phyloP scores from a whole-genome alignment of 768 basidiomycete genomes.

The Kwoniella pini region DNA sequence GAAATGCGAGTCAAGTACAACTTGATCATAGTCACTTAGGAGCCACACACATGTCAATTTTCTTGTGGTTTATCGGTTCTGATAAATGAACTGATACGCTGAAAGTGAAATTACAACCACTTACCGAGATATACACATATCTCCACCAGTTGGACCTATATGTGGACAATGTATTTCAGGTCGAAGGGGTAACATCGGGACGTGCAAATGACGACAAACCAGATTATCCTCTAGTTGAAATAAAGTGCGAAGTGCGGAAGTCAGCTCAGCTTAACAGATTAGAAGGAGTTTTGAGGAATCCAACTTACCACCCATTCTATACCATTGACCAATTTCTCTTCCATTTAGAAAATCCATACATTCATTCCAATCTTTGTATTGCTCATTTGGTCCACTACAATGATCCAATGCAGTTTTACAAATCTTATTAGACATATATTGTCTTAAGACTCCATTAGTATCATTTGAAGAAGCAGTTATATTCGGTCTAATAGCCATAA shows the following conservation, averaged over 20 bases:
- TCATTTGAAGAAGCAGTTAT: slow-evolving; percentile 3
- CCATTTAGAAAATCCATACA: slow-evolving; percentile 3
- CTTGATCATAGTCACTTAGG: slow-evolving; percentile 31
- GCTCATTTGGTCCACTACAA: slow-evolving; percentile 26
- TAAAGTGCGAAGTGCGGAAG: no score
- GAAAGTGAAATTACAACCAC: background rate
- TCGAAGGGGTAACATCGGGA: slow-evolving; percentile 25
- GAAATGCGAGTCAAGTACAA: slow-evolving; percentile 31
- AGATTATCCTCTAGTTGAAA: slow-evolving; percentile 43
- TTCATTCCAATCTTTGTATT: slow-evolving; percentile 18
- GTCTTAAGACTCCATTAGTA: slow-evolving; percentile 16
- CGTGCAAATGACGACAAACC: slow-evolving; percentile 30
- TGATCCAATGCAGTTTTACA: slow-evolving; percentile 17
- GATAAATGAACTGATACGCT: no score
- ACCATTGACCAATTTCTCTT: slow-evolving; percentile 4
- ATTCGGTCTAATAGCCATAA: slow-evolving; percentile 20
- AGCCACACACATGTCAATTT: no score
- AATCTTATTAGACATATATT: slow-evolving; percentile 23
- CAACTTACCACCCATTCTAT: slow-evolving; percentile 6
- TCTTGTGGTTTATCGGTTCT: no score
- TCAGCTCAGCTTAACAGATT: no score
- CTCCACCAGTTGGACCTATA: slow-evolving; percentile 32
- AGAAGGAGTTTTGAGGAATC: no score
- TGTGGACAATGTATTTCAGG: slow-evolving; percentile 33
- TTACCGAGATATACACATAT: slow-evolving; percentile 29